Conservation (phyloP, 345 rosid species). For the Aurinia saxatilis region DNA sequence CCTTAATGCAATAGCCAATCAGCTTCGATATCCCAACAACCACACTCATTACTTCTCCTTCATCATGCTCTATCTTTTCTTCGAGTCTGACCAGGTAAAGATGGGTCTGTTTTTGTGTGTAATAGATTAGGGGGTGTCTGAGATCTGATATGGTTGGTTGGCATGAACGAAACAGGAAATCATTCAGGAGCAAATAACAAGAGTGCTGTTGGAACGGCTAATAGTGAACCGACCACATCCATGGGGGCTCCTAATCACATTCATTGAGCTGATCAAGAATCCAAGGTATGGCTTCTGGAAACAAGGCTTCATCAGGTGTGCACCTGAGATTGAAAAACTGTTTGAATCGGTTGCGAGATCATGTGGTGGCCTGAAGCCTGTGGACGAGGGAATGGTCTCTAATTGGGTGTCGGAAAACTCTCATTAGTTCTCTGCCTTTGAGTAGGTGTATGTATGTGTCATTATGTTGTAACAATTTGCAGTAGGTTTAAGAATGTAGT, state of each 20-base stretch:
- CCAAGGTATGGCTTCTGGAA: slow-evolving; percentile 86
- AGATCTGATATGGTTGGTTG: background rate
- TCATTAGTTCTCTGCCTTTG: slow-evolving; percentile 21
- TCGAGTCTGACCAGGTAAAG: slow-evolving; percentile 80
- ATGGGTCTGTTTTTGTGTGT: background rate
- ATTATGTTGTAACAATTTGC: slow-evolving; percentile 5
- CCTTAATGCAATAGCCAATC: slow-evolving; percentile 90
- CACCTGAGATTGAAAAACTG: slow-evolving; percentile 85
- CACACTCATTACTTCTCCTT: slow-evolving; percentile 97
- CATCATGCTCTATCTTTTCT: slow-evolving; percentile 73
- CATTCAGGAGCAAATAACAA: slow-evolving; percentile 94
- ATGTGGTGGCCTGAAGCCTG: slow-evolving; percentile 64
- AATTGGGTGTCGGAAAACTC: slow-evolving; percentile 59
- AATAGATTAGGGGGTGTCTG: background rate
- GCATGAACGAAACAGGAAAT: slow-evolving; percentile 52
- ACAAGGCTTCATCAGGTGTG: slow-evolving; percentile 69
- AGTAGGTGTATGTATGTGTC: background rate
- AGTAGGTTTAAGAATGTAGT: no score
- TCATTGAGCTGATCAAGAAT: slow-evolving; percentile 97
- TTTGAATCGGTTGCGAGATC: slow-evolving; percentile 82
- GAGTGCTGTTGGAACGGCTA: slow-evolving; percentile 91
- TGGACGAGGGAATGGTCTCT: slow-evolving; percentile 69
- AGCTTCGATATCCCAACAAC: slow-evolving; percentile 96
- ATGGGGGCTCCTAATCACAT: slow-evolving; percentile 97
- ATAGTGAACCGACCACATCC: slow-evolving; percentile 96